Base-by-base conservation (phyloP, 257 asterid species). In the Solanum bulbocastanum region DNA sequence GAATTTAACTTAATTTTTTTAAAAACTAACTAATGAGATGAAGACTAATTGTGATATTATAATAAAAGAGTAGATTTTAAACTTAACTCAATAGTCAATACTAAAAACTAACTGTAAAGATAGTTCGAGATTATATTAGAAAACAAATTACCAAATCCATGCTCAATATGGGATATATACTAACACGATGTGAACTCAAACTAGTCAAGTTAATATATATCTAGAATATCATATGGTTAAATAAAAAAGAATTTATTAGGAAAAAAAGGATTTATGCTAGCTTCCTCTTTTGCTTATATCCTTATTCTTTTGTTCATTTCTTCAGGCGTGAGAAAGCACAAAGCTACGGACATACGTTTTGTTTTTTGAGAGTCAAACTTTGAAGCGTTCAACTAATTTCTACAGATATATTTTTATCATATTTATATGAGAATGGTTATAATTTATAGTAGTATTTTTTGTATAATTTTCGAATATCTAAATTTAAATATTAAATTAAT, bases 341-440 rank as follows among this genome's bases (percentile, higher is more conserved):
- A 60, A 23, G 14, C 30, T 60, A 60, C 5, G 13, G 13, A 1
- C 2, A 20, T 49, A 49, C 1, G 13, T 3, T 60, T 60, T 60
- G 13, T 52, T 18, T 56, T 56, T 56, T 1, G 1, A 56, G 4
- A 6, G n/a, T 56, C 10, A 18, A 56, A 56, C 0, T 56, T 16
- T 56, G 18, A 18, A 18, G n/a, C 0, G 4, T 18, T 56, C 0
- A 2, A 56, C n/a, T 18, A 18, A 56, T 1, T 56, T 18, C 0
- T 56, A 18, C 4, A 18, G 0, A 56, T 52, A 16, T 52, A 52
- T 52, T 18, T 6, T 52, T 5, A 52, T 16, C 9, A 52, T 52
- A 52, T 6, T 52, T 16, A 52, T 52, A 52, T 52, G 1, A 52
- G 9, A 52, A 52, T 52, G 23, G 16, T 52, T 52, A 52, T 6